phyloP scores from a whole-genome alignment of 768 basidiomycete species.

The Cystobasidiopsis lactophilus region DNA sequence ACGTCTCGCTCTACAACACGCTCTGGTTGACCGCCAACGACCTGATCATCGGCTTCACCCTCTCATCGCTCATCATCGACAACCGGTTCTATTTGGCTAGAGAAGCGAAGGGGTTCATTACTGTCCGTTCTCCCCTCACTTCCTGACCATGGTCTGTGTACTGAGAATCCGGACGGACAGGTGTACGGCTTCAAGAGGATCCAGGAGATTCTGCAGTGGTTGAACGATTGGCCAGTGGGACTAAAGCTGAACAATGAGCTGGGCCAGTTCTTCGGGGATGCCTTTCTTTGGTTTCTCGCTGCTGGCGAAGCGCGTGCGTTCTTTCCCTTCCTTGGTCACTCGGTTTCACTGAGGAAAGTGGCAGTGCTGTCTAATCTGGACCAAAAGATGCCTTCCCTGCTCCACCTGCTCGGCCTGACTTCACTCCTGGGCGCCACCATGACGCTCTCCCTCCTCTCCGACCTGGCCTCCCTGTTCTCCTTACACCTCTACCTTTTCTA shows the following conservation, averaged over 20 bases:
- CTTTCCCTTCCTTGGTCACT: too few species aligned
- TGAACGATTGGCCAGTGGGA: slow-evolving; percentile 88
- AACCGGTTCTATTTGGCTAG: slow-evolving; percentile 35
- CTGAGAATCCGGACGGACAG: slow-evolving; percentile 14
- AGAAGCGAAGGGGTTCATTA: slow-evolving; percentile 23
- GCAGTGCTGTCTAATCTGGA: slow-evolving; percentile 11
- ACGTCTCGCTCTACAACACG: slow-evolving; percentile 48
- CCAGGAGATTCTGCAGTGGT: slow-evolving; percentile 44
- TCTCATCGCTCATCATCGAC: slow-evolving; percentile 48
- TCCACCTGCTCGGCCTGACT: slow-evolving; percentile 21
- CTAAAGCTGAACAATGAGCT: slow-evolving; percentile 88
- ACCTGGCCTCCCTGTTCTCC: slow-evolving; percentile 44
- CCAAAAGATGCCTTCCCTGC: slow-evolving; percentile 3
- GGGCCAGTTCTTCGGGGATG: slow-evolving; percentile 58
- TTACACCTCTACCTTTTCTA: slow-evolving; percentile 53
- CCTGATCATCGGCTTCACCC: slow-evolving; percentile 53
- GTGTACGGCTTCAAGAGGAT: slow-evolving; percentile 31
- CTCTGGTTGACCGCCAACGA: slow-evolving; percentile 85
- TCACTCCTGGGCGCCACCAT: slow-evolving; percentile 33
- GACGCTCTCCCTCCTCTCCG: slow-evolving; percentile 42
- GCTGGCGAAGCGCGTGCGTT: too few species aligned
- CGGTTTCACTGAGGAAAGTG: too few species aligned
- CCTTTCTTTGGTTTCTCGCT: slow-evolving; percentile 35
- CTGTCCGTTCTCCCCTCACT: slow-evolving; percentile 24
- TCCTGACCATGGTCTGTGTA: not conserved